Evolutionary conservation across 176 grass and related monocot species (phyloP).

Genomic region (Otatea glauca): DNA sequence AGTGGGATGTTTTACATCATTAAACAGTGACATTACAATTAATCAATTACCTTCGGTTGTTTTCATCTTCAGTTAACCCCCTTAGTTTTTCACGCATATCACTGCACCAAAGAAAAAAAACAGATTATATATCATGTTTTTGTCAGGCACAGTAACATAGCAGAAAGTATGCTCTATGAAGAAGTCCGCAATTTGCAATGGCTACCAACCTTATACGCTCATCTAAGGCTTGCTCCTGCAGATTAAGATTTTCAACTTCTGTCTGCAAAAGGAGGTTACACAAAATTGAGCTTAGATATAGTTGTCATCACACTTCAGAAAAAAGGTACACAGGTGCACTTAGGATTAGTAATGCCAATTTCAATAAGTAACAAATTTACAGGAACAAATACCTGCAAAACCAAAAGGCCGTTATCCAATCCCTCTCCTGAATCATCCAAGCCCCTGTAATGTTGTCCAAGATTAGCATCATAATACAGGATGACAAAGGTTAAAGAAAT

Average conservation of each 20-base stretch:
- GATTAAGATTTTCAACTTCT: constrained; percentile 81
- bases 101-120: constrained; percentile 48
- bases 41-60: constrained; percentile 70
- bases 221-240: constrained; percentile 79
- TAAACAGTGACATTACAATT: constrained; percentile 29
- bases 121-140: constrained; percentile 37
- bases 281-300: constrained; percentile 24
- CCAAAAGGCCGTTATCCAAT: constrained; percentile 73
- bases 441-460: constrained; percentile 55
- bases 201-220: constrained; percentile 73
- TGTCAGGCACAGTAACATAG: constrained; percentile 15
- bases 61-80: constrained; percentile 88
- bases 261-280: constrained; percentile 58
- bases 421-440: constrained; percentile 76
- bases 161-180: constrained; percentile 10
- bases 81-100: constrained; percentile 90
- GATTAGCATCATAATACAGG: constrained; percentile 42
- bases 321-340: background rate
- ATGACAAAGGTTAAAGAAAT: constrained; percentile 27
- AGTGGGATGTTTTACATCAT: constrained; percentile 14
- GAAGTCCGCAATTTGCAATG: constrained; percentile 29
- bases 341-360: constrained; percentile 30
- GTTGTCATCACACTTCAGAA: constrained; percentile 1
- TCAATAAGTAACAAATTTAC: constrained; percentile 27
- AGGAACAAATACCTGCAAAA: constrained; percentile 72